A percentile compares a stretch with the other conserved stretches of the same genome.
These are phyloP conservation scores for Dunaliella sp. DNA, from an alignment of 139 green algal genomes.

Conservation along the genomic window DNA sequence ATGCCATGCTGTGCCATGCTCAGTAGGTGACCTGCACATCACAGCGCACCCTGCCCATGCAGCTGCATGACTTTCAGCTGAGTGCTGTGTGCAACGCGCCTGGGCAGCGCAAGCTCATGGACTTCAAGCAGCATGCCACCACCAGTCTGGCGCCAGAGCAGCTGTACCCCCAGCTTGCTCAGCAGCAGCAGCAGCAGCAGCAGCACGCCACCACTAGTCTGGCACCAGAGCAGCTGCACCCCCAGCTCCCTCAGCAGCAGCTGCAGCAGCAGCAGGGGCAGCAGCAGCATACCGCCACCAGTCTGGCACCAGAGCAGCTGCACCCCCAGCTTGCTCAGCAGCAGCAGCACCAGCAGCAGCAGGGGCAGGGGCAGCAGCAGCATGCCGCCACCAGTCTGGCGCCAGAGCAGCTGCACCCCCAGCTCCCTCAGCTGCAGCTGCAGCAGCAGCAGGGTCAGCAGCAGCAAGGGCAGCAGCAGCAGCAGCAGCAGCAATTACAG, in stretches of 20 bases:
- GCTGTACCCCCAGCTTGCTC: conserved; percentile 38
- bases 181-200: conserved; percentile 21
- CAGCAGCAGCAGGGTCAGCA: conserved; percentile 10
- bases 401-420: background rate
- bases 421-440: conserved; percentile 17
- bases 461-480: conserved; percentile 8
- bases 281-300: conserved; percentile 9
- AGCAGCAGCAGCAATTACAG: background rate
- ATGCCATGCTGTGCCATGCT: no score
- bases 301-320: conserved; percentile 27
- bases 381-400: no score
- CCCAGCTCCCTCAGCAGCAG: conserved; percentile 18
- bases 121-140: conserved; percentile 17
- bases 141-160: conserved; percentile 21
- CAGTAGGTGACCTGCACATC: no score
- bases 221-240: conserved; percentile 32
- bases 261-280: conserved; percentile 16
- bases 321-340: conserved; percentile 22
- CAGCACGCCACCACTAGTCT: conserved; percentile 17
- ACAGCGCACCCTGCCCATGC: no score
- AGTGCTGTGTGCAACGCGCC: background rate
- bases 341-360: conserved; percentile 20
- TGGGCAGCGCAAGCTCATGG: conserved; percentile 20
- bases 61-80: conserved; percentile 43
- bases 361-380: no score